Evolutionary conservation across 2,329 filamentous ascomycete species (phyloP), one percentile per base, ranked within the genome.

Genomic region (Trichoderma simmonsii): DNA sequence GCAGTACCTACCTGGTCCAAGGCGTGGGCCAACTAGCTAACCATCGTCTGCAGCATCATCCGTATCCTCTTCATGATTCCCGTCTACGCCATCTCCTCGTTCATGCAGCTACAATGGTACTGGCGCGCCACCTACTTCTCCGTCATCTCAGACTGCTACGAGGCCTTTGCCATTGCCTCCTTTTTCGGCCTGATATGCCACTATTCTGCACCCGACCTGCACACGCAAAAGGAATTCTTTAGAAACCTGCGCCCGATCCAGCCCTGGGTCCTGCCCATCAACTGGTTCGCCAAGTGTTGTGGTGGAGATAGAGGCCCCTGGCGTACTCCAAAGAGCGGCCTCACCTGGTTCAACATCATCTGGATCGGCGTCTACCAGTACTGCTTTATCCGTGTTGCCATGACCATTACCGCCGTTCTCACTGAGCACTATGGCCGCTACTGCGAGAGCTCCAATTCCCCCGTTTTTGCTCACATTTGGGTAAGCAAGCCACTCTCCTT

Each of bases 281-380:
- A 83, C 74, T 93, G 91, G 87, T 85, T 93, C 73, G 88, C 90
- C 75, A 90, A 87, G 77, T 92, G 90, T 79, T 92, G 89, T 71
- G 91, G 92, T 48, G 91, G 92, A 39, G 81, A 92, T 73, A 84
- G 88, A 68, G 92, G 93, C 0, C 85, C 87, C 30, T 91, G 93
- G 86, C 87, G 93, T 75, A 91, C 87, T n/a, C 93, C 94, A 0
- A 85, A 87, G 75, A 96, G 92, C 80, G 93, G 94, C 1, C 83
- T 97, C 79, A 97, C 93, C 1, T 96, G 93, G 93, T 97, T 97
- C 83, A 97, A 97, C 80, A 90, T 95, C 73, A 86, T 95, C 76
- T 96, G 92, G 92, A 87, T 92, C 61, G 90, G 91, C 69, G 87
- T 96, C 70, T 97, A 95, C 81, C 93, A 97, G 78, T 97, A 96